Percentiles rank a stretch among this genome's conserved stretches.
Conservation (phyloP, 345 rosid species). For the Salix koriyanagi region DNA sequence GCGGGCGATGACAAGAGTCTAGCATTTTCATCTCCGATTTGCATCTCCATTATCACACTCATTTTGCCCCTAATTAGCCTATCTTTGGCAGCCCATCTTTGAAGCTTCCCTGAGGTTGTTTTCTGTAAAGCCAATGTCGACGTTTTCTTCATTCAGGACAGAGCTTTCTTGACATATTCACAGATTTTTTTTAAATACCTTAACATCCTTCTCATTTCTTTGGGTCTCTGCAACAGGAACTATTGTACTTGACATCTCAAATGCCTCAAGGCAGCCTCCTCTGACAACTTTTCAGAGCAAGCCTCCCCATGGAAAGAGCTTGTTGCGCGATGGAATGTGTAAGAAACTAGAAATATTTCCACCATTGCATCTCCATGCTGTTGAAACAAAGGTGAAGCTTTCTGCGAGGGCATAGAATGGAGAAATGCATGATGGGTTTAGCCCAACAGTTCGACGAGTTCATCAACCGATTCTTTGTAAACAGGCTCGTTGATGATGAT, state of each 20-base stretch:
- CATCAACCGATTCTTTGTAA: conserved; percentile 40
- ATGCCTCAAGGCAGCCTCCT: conserved; percentile 54
- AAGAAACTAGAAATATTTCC: conserved; percentile 7
- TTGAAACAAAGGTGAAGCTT: conserved; percentile 63
- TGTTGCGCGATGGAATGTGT: conserved; percentile 32
- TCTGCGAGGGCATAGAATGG: conserved; percentile 68
- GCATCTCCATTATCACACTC: conserved; percentile 30
- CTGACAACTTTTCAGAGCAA: conserved; percentile 33
- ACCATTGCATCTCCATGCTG: conserved; percentile 43
- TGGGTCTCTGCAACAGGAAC: conserved; percentile 49
- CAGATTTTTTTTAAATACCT: conserved; percentile 28
- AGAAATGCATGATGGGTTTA: conserved; percentile 42
- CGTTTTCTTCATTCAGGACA: conserved; percentile 31
- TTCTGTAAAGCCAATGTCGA: conserved; percentile 45
- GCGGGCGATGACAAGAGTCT: not conserved
- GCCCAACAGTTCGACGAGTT: conserved; percentile 39
- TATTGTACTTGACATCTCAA: conserved; percentile 28
- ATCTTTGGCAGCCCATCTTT: conserved; percentile 52
- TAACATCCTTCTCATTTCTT: conserved; percentile 20
- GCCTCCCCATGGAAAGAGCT: conserved; percentile 50
- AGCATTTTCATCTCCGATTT: not conserved
- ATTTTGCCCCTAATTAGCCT: conserved; percentile 31
- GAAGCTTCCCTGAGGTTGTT: conserved; percentile 60
- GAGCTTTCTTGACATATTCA: conserved; percentile 27
- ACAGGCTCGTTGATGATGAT: conserved; percentile 59